Percentiles rank a stretch among this genome's conserved stretches.
Evolutionary conservation across 148 eudicot species (phyloP).

Genomic region (Silene uniflora): DNA sequence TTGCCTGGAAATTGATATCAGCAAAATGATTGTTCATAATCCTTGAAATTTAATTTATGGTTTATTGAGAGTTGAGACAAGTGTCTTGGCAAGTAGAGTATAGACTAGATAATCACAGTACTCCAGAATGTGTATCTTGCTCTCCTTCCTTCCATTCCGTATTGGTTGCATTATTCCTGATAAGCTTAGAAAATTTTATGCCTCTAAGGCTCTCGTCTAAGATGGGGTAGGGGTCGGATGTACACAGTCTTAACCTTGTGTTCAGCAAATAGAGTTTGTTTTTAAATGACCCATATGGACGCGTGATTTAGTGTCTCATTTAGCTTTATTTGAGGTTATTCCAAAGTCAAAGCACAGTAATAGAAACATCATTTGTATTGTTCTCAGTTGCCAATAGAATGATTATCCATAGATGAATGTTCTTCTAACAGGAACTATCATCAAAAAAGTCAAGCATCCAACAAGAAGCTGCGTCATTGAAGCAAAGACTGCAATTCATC

Average conservation of each 20-base stretch:
- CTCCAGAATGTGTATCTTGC: neutral
- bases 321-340: too few relatives aligned
- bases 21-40: too few relatives aligned
- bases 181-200: neutral
- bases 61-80: neutral
- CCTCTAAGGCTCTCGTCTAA: too few relatives aligned
- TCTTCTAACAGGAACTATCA: constrained; percentile 49
- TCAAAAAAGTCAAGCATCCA: constrained; percentile 57
- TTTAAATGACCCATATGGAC: too few relatives aligned
- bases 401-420: neutral
- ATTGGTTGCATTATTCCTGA: neutral
- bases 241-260: too few relatives aligned
- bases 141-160: neutral
- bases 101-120: too few relatives aligned
- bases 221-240: too few relatives aligned
- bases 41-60: neutral
- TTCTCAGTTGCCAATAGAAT: neutral
- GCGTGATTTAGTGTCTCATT: too few relatives aligned
- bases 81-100: neutral
- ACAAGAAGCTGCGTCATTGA: constrained; percentile 51
- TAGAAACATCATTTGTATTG: neutral
- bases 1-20: neutral
- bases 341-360: too few relatives aligned
- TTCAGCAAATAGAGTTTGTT: too few relatives aligned
- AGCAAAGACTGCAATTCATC: constrained; percentile 57